Base-by-base conservation (phyloP, 2,329 filamentous ascomycete species). In the Malbranchea zuffiana region DNA sequence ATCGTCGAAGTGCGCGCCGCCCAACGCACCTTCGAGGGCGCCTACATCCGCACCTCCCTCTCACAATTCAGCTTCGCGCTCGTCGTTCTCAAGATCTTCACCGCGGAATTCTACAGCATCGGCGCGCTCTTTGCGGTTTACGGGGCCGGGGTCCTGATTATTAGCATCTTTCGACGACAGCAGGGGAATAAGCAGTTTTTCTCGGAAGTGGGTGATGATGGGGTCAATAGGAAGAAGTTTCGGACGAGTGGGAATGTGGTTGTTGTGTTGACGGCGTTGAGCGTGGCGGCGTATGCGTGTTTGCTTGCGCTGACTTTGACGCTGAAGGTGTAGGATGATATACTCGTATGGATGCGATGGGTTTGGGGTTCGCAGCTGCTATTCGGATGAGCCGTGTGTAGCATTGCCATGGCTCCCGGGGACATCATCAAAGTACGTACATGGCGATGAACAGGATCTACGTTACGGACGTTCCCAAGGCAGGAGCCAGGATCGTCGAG, bases 161-260 rank as follows among this genome's bases (percentile, higher is more conserved):
- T 92, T 42, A 82, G 85, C 50, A 67, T 85, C 37, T 92, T 92
- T 61, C 74, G 90, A 40, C 77, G 90, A 37, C 83, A 87, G 54
- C 83, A 95, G 61, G 87, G 90, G 40, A 94, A 96, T 54, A 75
- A 78, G 46, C 88, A 96, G 61, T 96, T 98, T 65, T 96, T 96
- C 61, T 55, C 56, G 1, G 63, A 65, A 49, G 47, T 65, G 24
- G 63, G 72, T 26, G 71, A 75, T 26, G 72, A 78, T 53, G 75
- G 75, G 2, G 53, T 77, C 47, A 68, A 68, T 46, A 66, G 71
- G 44, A 74, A 74, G 56, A 74, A 68, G 47, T 80, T 80, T 52
- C 63, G 74, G 39, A 80, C 75, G 11, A 78, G 73, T 56, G 75
- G 75, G 20, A 79, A 80, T 54, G 74, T 77, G 5, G 75, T 80